Base-by-base conservation (phyloP, 2,329 filamentous ascomycete genomes). In the Xylariaceae sp. region DNA sequence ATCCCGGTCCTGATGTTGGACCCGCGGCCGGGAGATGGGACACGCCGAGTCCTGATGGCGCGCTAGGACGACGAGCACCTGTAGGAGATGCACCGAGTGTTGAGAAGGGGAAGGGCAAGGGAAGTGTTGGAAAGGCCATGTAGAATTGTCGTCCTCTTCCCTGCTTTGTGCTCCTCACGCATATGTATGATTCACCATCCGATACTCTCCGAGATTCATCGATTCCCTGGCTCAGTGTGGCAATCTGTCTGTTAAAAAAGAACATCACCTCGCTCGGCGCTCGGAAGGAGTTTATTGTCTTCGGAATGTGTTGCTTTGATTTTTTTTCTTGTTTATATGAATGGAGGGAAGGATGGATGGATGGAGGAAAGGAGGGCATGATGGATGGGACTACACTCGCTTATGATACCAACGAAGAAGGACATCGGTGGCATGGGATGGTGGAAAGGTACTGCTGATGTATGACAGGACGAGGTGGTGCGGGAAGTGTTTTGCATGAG, bases 1-100 rank as follows among this genome's bases (percentile, higher is more conserved):
- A 83, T 52, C 82, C 82, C 0, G 82, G 82, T 0, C 82, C 82
- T 2, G 82, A 85, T 60, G 74, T 85, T 1, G 81, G 82, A 0
- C 75, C 77, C 0, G 74, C 67, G 3, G 69, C 66, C 23, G 58
- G 54, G 39, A 60, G 73, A 46, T 67, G 68, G 67, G 71, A 71
- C 41, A 70, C 70, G 31, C 65, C 65, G 11, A 64, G 56, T 50
- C 66, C 56, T 36, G 64, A 63, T 37, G 61, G 57, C 34, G 51
- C 44, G n/a, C 12, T 61, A 14, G 63, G 58, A 11, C 41, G 50
- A 23, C 34, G 19, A 14, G n/a, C 33, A n/a, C 21, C 29, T 6
- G 26, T 31, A 14, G 23, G 34, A 24, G 17, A 21, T n/a, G 45
- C 12, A 2, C 6, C 12, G 14, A 43, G 40, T 14, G 54, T 56